Evolutionary conservation across 257 asterid genomes (phyloP).

Genomic region (Solanum piurae): DNA sequence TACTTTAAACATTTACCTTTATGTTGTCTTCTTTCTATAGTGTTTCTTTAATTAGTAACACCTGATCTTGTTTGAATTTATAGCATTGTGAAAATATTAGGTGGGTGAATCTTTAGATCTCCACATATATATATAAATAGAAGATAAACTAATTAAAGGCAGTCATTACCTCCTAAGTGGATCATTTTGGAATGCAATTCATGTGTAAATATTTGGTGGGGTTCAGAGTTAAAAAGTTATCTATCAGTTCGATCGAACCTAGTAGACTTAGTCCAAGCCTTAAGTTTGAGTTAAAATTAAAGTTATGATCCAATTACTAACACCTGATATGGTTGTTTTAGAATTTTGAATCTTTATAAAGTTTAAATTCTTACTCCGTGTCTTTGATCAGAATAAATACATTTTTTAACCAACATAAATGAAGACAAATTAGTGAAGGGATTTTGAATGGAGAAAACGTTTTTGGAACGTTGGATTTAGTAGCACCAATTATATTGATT

Average conservation of each 20-base stretch:
- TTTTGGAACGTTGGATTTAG: slow-evolving; percentile 26
- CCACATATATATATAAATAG: not conserved
- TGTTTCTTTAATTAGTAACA: not conserved
- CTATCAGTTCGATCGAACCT: too few species aligned
- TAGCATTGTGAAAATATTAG: not conserved
- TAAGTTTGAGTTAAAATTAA: not conserved
- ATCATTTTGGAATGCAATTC: not conserved
- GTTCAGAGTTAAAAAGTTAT: too few species aligned
- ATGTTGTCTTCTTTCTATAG: not conserved
- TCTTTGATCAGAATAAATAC: not conserved
- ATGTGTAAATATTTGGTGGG: not conserved
- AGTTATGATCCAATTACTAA: not conserved
- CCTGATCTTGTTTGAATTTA: not conserved
- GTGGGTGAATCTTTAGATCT: not conserved
- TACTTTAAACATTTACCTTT: not conserved
- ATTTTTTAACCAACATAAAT: not conserved
- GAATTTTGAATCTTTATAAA: not conserved
- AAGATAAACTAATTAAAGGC: not conserved
- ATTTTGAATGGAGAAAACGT: slow-evolving; percentile 16
- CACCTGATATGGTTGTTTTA: not conserved
- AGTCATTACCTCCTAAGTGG: not conserved
- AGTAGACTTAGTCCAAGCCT: rapidly evolving
- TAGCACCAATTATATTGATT: slow-evolving; percentile 19
- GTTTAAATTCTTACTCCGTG: not conserved
- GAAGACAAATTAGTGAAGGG: slow-evolving; percentile 19